Conservation (phyloP, 1,284 basidiomycete species). For the Moniliophthora roreri region DNA sequence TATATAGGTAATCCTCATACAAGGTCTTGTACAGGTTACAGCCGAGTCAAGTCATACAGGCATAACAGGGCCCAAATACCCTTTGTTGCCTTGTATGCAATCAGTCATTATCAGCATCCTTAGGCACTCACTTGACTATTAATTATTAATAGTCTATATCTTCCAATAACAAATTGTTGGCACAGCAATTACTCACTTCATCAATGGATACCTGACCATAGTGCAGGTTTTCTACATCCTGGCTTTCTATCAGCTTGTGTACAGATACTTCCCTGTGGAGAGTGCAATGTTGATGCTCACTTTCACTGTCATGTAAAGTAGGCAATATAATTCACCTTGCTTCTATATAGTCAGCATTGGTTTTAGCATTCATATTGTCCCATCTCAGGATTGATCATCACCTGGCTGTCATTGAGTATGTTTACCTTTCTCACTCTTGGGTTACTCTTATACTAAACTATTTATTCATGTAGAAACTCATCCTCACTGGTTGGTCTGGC, state of each 20-base stretch:
- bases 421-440: neutral
- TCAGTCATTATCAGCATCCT: no score
- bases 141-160: constrained; percentile 9
- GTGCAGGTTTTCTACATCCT: constrained; percentile 24
- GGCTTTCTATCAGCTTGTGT: constrained; percentile 22
- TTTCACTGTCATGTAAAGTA: constrained; percentile 22
- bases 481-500: constrained; percentile 22
- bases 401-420: constrained; percentile 21
- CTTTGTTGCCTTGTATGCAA: constrained; percentile 6
- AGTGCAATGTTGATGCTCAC: constrained; percentile 21
- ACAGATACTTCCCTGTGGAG: constrained; percentile 24
- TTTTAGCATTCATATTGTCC: constrained; percentile 15
- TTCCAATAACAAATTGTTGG: constrained; percentile 21
- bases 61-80: constrained; percentile 7
- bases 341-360: neutral
- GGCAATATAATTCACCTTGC: neutral
- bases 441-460: neutral
- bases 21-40: no score
- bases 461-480: constrained; percentile 17
- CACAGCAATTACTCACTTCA: constrained; percentile 22
- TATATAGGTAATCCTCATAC: no score
- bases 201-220: constrained; percentile 23
- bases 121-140: neutral
- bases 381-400: constrained; percentile 18
- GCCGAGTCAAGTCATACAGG: no score